Percentiles rank a stretch among this genome's conserved stretches.
Conservation (phyloP, 1,284 basidiomycete genomes). For the Microbotryum scabiosae region DNA sequence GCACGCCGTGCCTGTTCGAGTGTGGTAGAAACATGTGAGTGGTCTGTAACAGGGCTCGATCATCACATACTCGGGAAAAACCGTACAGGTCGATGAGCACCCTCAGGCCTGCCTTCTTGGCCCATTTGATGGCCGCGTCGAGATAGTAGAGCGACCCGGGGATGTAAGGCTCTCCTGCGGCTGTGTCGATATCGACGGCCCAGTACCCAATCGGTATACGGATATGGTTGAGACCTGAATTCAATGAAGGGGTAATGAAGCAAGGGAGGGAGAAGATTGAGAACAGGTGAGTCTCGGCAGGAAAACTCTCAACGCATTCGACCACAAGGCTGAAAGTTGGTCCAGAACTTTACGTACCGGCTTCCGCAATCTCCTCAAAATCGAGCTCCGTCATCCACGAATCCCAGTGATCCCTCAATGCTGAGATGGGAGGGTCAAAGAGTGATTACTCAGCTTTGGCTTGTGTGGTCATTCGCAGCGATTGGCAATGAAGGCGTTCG, state of each 20-base stretch:
- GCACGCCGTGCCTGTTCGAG: conserved; percentile 53
- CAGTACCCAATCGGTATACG: conserved; percentile 58
- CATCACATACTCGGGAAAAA: neutral
- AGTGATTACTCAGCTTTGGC: conserved; percentile 45
- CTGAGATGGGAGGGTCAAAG: neutral
- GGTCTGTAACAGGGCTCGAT: neutral
- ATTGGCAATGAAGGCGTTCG: too few relatives aligned
- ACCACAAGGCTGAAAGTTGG: conserved; percentile 54
- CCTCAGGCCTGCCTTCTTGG: conserved; percentile 50
- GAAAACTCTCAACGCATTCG: neutral
- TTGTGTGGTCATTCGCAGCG: neutral
- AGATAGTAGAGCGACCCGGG: conserved; percentile 47
- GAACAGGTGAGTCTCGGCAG: too few relatives aligned
- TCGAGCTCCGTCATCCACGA: conserved; percentile 67
- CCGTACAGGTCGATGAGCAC: conserved; percentile 44
- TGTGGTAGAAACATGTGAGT: neutral
- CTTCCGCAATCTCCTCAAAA: conserved; percentile 55
- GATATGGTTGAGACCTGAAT: conserved; percentile 36
- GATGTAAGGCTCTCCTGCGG: conserved; percentile 15
- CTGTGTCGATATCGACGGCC: conserved; percentile 16
- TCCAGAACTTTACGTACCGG: conserved; percentile 50
- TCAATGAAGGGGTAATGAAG: neutral
- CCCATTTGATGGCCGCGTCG: conserved; percentile 57
- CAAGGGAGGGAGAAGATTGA: conserved; percentile 1
- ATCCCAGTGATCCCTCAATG: conserved; percentile 51